Evolutionary conservation across 306 rosid species (phyloP), one percentile per base, ranked within the genome.

Genomic region (Cucurbita ficifolia): DNA sequence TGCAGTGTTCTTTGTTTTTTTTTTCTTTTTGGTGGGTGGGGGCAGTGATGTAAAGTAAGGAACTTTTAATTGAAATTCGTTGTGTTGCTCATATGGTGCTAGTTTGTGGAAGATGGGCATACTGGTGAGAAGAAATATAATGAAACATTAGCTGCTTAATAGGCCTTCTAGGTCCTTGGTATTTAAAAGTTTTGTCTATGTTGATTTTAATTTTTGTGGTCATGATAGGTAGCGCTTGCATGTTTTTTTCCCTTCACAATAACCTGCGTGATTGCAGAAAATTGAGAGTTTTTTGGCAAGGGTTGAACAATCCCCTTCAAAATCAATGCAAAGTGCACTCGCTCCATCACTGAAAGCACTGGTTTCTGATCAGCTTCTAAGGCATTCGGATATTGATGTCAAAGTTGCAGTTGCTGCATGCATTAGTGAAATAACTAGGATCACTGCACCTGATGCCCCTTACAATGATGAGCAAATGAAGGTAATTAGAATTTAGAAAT

Each of bases 381-480:
- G 80, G 77, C 98, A 90, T 79, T 49, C 94, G 14, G 78, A 93
- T 79, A 60, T 75, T 74, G 96, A 93, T 81, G 96, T 93, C 40
- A 86, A 87, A 79, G 96, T 88, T 76, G 84, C 96, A 39, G 92
- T 93, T 79, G 97, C 98, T 18, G 82, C 94, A 53, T 93, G 97
- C 85, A 86, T 90, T 70, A 90, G 96, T 57, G 97, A 93, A 82
- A 88, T 93, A 73, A 93, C 98, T 43, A 88, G 98, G 81, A 93
- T 93, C 70, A 90, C 92, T 53, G 98, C 98, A 57, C 97, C 98
- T 45, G 98, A 93, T 39, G 96, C 96, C 62, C 98, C 98, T 39
- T 93, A 93, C 75, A 90, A 85, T 60, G 98, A 93, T 75, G 97
- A 86, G 46, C 89, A 87, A 78, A 93, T 93, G 98, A 93, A 90